These are phyloP conservation scores for Tylopilus sp. DNA, from an alignment of 768 basidiomycete genomes.

Conservation along the genomic window DNA sequence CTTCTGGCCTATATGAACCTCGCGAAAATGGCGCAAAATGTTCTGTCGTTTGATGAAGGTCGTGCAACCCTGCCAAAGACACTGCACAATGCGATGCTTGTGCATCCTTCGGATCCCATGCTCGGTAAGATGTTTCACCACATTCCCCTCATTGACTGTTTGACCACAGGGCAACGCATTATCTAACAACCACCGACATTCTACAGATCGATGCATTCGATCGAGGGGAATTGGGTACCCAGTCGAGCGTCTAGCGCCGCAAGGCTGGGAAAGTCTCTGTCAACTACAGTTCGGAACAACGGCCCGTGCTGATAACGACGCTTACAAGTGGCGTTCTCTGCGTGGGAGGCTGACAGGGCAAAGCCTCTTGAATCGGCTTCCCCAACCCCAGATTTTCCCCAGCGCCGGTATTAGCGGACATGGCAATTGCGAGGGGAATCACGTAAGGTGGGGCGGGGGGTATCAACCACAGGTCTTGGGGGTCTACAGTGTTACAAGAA, in stretches of 20 bases:
- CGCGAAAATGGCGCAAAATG: slow-evolving; percentile 11
- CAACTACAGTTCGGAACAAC: background rate
- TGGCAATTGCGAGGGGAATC: background rate
- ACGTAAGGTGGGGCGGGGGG: background rate
- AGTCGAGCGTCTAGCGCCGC: background rate
- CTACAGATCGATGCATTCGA: background rate
- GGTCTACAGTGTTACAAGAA: slow-evolving; percentile 3
- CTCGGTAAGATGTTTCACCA: slow-evolving; percentile 8
- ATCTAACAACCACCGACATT: slow-evolving; percentile 1
- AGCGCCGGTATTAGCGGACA: background rate
- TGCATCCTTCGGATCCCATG: slow-evolving; percentile 11
- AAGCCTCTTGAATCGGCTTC: background rate
- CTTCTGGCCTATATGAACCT: slow-evolving; percentile 14
- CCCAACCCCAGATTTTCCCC: background rate
- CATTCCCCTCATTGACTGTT: background rate
- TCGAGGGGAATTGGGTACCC: background rate
- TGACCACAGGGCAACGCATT: slow-evolving; percentile 1
- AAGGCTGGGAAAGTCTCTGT: background rate
- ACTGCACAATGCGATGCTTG: background rate
- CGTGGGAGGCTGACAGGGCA: background rate
- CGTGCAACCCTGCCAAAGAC: slow-evolving; percentile 11
- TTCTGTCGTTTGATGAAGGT: background rate
- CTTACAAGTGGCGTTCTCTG: background rate
- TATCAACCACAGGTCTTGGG: background rate
- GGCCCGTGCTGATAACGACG: background rate